These are phyloP conservation scores for Termitomyces sp. DNA, from an alignment of 768 basidiomycete species.

Conservation along the genomic window DNA sequence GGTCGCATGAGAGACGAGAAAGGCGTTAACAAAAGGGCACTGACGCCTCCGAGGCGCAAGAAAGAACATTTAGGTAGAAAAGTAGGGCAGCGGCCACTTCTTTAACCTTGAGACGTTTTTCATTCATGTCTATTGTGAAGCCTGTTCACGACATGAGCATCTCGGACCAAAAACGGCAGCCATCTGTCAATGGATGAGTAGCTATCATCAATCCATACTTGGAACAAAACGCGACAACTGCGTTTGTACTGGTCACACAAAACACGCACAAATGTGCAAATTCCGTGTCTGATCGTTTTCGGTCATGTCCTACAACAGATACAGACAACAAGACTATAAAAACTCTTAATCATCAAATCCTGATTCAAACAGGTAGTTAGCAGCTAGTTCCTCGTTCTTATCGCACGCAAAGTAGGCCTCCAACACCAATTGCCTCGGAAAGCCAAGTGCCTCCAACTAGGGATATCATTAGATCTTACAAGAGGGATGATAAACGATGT, in stretches of 20 bases:
- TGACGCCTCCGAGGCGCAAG: not conserved
- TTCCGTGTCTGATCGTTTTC: not conserved
- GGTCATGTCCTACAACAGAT: not conserved
- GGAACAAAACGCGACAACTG: not conserved
- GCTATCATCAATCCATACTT: not conserved
- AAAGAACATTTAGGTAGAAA: not conserved
- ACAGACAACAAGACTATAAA: not conserved
- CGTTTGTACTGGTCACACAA: not conserved
- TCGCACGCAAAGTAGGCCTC: slow-evolving; percentile 95
- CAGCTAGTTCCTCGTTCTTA: slow-evolving; percentile 95
- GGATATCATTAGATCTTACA: slow-evolving; percentile 1
- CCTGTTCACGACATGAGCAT: not conserved
- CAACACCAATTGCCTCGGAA: slow-evolving; percentile 72
- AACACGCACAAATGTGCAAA: not conserved
- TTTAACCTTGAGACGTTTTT: not conserved
- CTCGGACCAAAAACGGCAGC: not conserved
- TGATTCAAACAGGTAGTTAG: slow-evolving; percentile 85
- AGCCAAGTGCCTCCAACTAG: slow-evolving; percentile 85
- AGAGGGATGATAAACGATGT: slow-evolving; percentile 20
- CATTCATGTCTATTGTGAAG: not conserved
- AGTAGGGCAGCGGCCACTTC: not conserved
- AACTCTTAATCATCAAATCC: slow-evolving; percentile 44
- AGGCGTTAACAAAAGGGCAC: slow-evolving; percentile 7
- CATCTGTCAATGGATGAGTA: not conserved
- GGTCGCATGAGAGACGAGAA: slow-evolving; percentile 8